phyloP scores from a whole-genome alignment of 2,329 filamentous ascomycete genomes.

The Septoria petroselini region DNA sequence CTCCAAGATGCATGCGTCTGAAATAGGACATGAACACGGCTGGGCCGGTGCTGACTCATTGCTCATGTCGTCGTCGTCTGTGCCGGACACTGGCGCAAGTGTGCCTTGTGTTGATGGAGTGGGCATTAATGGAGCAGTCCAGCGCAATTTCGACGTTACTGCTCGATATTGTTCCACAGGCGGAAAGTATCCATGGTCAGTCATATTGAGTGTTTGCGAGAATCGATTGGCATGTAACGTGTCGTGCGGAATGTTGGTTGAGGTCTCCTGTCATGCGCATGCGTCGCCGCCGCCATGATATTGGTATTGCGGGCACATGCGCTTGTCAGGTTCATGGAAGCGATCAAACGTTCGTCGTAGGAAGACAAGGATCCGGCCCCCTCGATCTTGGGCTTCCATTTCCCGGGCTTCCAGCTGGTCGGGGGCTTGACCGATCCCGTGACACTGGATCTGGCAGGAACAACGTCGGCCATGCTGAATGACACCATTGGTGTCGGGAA shows the following conservation, averaged over 20 bases:
- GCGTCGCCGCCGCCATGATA: constrained; percentile 1
- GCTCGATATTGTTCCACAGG: constrained; percentile 4
- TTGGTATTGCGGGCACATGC: constrained; percentile 1
- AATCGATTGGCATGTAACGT: not conserved
- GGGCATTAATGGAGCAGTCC: constrained; percentile 1
- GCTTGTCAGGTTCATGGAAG: constrained; percentile 4
- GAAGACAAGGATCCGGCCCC: not conserved
- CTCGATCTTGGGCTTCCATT: constrained; percentile 4
- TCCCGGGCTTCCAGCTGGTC: constrained; percentile 1
- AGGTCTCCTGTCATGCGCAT: not conserved
- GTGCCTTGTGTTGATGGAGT: constrained; percentile 2
- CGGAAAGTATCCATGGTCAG: constrained; percentile 7
- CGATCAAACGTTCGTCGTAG: constrained; percentile 2
- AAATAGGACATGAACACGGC: constrained; percentile 4
- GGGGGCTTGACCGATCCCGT: constrained; percentile 1
- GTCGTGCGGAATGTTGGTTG: constrained; percentile 6
- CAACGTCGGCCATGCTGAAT: constrained; percentile 6
- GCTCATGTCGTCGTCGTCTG: constrained; percentile 6
- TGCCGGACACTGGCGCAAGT: not conserved
- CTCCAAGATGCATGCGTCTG: constrained; percentile 8
- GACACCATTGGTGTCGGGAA: not conserved
- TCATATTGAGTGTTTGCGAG: constrained; percentile 5
- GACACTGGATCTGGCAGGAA: constrained; percentile 1
- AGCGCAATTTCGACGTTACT: not conserved
- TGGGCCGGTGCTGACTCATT: constrained; percentile 3